Conservation (phyloP, 495 filamentous ascomycete genomes). For the Penicillium canescens region DNA sequence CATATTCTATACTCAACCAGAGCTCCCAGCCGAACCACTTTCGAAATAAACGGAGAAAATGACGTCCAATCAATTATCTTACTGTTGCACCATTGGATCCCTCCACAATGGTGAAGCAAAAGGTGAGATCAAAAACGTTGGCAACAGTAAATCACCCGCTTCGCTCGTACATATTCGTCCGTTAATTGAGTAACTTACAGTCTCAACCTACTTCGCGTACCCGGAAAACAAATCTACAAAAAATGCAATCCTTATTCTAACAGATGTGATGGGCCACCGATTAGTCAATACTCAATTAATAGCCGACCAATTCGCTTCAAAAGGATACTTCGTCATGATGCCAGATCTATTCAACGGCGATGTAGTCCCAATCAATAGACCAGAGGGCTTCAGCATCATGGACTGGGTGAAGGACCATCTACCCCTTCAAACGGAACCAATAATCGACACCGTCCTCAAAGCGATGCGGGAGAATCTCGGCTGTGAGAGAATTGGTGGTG, state of each 20-base stretch:
- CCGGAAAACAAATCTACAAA: constrained; percentile 27
- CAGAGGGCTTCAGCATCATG: constrained; percentile 27
- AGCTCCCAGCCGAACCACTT: no score
- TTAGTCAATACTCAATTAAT: constrained; percentile 33
- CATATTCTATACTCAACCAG: no score
- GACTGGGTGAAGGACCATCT: constrained; percentile 43
- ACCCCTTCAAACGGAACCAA: constrained; percentile 54
- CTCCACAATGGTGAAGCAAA: constrained; percentile 25
- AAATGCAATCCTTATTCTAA: constrained; percentile 28
- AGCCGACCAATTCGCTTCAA: constrained; percentile 73
- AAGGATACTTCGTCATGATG: constrained; percentile 72
- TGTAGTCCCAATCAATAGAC: constrained; percentile 24
- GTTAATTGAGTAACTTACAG: background rate
- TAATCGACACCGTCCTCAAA: constrained; percentile 54
- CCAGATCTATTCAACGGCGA: constrained; percentile 49
- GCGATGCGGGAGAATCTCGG: constrained; percentile 55
- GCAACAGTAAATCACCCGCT: constrained; percentile 8
- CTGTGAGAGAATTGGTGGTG: constrained; percentile 60
- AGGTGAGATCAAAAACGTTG: constrained; percentile 20
- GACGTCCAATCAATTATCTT: constrained; percentile 8
- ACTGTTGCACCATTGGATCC: constrained; percentile 14
- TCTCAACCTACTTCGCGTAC: constrained; percentile 27
- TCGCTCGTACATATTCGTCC: background rate
- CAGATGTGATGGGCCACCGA: constrained; percentile 30
- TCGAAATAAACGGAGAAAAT: background rate